Conservation (phyloP, 2,329 filamentous ascomycete species). For the Chlorencoelia australis region DNA sequence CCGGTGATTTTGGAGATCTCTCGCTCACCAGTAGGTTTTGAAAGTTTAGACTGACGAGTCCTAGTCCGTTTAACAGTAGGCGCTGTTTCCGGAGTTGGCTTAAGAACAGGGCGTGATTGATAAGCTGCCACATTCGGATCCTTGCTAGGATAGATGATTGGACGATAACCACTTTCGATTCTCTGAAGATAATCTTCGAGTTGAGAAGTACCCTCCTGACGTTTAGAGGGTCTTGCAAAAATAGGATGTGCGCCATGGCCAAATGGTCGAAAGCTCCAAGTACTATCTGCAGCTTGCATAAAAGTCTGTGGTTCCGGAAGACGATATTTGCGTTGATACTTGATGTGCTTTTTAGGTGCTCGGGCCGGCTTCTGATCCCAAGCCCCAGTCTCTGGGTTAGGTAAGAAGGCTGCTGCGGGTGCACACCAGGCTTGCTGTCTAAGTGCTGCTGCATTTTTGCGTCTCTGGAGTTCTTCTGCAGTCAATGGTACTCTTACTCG, state of each 20-base stretch:
- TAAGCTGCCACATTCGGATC: too few species aligned
- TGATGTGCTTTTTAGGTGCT: background rate
- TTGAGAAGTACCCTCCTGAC: constrained; percentile 15
- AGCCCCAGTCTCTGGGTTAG: constrained; percentile 20
- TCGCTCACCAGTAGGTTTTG: too few species aligned
- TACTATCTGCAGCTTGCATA: constrained; percentile 21
- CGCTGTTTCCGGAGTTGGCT: too few species aligned
- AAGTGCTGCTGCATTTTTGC: background rate
- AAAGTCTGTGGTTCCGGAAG: constrained; percentile 25
- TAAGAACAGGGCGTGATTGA: too few species aligned
- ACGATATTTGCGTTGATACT: constrained; percentile 2
- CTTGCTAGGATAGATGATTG: constrained; percentile 17
- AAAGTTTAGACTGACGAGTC: too few species aligned
- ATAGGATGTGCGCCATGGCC: constrained; percentile 26
- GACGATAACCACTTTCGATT: constrained; percentile 17
- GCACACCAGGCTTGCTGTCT: constrained; percentile 13
- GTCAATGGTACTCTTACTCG: background rate
- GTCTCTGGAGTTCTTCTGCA: constrained; percentile 7
- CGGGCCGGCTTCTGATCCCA: constrained; percentile 16
- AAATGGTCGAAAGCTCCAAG: constrained; percentile 23
- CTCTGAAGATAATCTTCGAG: constrained; percentile 14
- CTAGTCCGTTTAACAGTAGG: too few species aligned
- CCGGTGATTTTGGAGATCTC: too few species aligned
- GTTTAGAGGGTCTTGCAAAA: constrained; percentile 18
- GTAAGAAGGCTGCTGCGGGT: constrained; percentile 11